Base-by-base conservation (phyloP, 768 basidiomycete genomes). In the Termitomyces sp. region DNA sequence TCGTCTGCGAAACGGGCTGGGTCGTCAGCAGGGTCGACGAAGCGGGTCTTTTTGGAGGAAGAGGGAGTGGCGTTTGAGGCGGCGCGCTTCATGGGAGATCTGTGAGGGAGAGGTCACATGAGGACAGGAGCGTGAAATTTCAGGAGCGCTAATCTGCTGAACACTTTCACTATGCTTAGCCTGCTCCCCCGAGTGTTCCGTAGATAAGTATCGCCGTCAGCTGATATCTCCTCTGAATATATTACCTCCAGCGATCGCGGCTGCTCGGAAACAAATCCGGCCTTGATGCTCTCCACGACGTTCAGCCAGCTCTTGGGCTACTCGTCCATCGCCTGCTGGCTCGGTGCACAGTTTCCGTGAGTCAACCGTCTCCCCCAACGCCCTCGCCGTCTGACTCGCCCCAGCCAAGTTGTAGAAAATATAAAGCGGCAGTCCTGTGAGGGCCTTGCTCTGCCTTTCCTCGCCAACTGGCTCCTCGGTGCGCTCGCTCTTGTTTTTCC, bases 381-480 rank as follows among this genome's bases (percentile, higher is more conserved):
- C 28, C 7, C 51, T 32, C 22, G 58, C 55, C 24, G 15, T 2
- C 55, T 54, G 28, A 57, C 51, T 20, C 24, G 32, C 9, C 42
- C 15, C 69, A 96, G 94, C 52, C 95, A 97, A 79, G 81, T 96
- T 9, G 51, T 95, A 36, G 88, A 92, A 76, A 97, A 96, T 73
- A 77, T 82, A 59, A 79, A 78, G 59, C 77, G 81, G 18, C 85
- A 89, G 71, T 94, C 91, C 48, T 93, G 90, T 71, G 94, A 94
- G 67, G 90, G 96, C 35, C 86, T 99, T 54, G 91, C 97, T 1
- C 78, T 98, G 18, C 94, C 96, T 0, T 99, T 99, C 74, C 82
- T 99, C 57, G 81, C 87, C 63, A 97, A 92, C 67, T 99, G 97
- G 97, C 78, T 95, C 60, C 80, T 92, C 24, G 95, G 94, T 94